phyloP scores from a whole-genome alignment of 257 asterid genomes.

The Solanum tacnaense region DNA sequence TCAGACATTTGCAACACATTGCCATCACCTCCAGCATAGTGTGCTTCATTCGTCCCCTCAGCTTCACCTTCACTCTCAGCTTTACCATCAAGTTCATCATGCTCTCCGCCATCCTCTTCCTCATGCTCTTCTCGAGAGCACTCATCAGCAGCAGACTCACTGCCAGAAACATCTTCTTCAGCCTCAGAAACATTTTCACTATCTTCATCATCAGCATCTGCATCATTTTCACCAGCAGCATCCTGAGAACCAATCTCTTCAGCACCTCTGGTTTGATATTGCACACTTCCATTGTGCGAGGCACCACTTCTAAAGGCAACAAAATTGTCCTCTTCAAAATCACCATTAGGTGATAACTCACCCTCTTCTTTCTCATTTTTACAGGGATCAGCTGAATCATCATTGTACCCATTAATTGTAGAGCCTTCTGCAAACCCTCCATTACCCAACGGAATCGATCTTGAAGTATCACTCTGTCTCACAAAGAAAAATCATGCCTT shows the following conservation, averaged over 20 bases:
- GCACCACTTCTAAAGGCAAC: slow-evolving; percentile 42
- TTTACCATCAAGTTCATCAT: slow-evolving; percentile 68
- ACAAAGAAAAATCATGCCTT: neutral
- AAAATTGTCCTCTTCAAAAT: slow-evolving; percentile 74
- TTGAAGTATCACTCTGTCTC: slow-evolving; percentile 38
- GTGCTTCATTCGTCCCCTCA: slow-evolving; percentile 67
- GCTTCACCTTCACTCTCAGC: slow-evolving; percentile 97
- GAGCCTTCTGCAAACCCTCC: slow-evolving; percentile 48
- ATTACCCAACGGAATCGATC: slow-evolving; percentile 28
- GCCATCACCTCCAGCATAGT: slow-evolving; percentile 50
- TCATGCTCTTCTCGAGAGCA: slow-evolving; percentile 78
- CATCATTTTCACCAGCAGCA: slow-evolving; percentile 65
- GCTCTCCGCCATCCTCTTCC: slow-evolving; percentile 76
- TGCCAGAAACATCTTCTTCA: slow-evolving; percentile 82
- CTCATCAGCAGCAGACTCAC: slow-evolving; percentile 89
- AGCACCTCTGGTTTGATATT: slow-evolving; percentile 32
- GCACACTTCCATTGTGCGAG: slow-evolving; percentile 32
- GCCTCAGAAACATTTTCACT: slow-evolving; percentile 75
- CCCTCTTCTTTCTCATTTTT: slow-evolving; percentile 94
- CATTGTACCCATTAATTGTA: slow-evolving; percentile 30
- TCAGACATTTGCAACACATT: slow-evolving; percentile 46
- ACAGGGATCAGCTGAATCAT: slow-evolving; percentile 42
- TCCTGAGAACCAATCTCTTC: slow-evolving; percentile 40
- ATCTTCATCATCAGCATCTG: slow-evolving; percentile 82
- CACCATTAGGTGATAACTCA: slow-evolving; percentile 72